Base-by-base conservation (phyloP, 2,329 filamentous ascomycete genomes). In the Exophiala xenobiotica region DNA sequence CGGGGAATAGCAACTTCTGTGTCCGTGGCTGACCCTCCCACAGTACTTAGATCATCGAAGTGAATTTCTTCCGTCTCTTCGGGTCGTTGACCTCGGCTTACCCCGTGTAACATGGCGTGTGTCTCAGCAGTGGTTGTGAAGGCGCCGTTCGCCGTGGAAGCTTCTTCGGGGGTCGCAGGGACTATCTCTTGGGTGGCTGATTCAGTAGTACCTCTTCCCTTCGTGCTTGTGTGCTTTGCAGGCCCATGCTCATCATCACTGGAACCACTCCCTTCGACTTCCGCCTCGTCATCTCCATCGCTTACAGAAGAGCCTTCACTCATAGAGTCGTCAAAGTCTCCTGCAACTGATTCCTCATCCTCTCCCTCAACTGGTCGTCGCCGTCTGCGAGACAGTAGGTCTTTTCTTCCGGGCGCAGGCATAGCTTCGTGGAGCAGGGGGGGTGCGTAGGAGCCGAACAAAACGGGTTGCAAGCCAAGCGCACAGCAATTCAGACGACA, bases 271-370 rank as follows among this genome's bases (percentile, higher is more conserved):
- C 76, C 78, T 65, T 81, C 79, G n/a, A 70, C 76, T 63, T 81
- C 79, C 50, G 75, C 79, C 56, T 82, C 78, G 49, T 79, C 78
- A 45, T 82, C 80, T 39, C 72, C 72, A 54, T 82, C 78, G 60
- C 75, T 83, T 56, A 76, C 72, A 18, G 74, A 69, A 9, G 82
- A 84, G 29, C 73, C 77, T 65, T 85, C 82, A 66, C 80, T 85
- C 68, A 83, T 70, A 33, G 82, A 85, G 65, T 85, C 82, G 60
- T 79, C 77, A 50, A 78, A 60, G 48, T 76, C 75, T 33, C 73
- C 78, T 45, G 72, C 73, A 54, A 78, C 53, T 38, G 72, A 75
- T 42, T 68, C 69, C 54, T 76, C 74, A 54, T 77, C 74, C 60
- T 75, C 74, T 42, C 72, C 74, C 52, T 76, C 74, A 54, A 77